A percentile compares a stretch with the other conserved stretches of the same genome.
These are phyloP conservation scores for Phytophthora vignae DNA, from an alignment of 352 stramenopile species.

Conservation along the genomic window DNA sequence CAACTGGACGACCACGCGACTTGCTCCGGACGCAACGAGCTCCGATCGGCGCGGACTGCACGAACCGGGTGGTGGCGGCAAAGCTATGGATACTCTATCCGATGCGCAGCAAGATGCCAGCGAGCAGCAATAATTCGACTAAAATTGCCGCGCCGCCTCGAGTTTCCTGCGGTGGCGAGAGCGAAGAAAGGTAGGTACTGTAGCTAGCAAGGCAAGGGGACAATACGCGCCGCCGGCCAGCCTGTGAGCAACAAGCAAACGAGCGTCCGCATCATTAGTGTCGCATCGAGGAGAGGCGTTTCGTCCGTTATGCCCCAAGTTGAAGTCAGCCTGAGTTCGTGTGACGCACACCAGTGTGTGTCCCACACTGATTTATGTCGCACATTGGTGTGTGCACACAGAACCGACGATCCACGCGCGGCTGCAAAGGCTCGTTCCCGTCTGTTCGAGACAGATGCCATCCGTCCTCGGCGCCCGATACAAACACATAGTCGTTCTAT, in stretches of 20 bases:
- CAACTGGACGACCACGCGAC: conserved; percentile 23
- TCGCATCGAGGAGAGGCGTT: conserved; percentile 19
- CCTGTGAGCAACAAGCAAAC: background rate
- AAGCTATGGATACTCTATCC: background rate
- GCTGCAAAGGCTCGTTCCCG: conserved; percentile 12
- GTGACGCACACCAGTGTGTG: conserved; percentile 23
- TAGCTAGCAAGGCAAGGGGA: no score
- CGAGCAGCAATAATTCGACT: background rate
- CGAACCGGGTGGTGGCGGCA: background rate
- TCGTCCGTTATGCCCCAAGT: conserved; percentile 27
- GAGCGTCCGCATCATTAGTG: background rate
- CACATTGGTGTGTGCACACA: conserved; percentile 20
- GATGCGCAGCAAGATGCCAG: background rate
- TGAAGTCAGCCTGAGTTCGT: conserved; percentile 21
- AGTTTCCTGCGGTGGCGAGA: background rate
- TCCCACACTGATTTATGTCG: conserved; percentile 13
- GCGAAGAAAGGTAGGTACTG: background rate
- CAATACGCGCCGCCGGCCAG: no score
- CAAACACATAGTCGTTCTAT: background rate
- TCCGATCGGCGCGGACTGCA: conserved; percentile 2
- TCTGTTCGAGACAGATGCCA: conserved; percentile 12
- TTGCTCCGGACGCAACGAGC: conserved; percentile 9
- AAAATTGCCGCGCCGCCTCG: conserved; percentile 6
- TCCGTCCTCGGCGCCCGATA: conserved; percentile 24
- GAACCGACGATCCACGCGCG: background rate